phyloP scores from a whole-genome alignment of 164 flowering plant species.

The Macadamia integrifolia region DNA sequence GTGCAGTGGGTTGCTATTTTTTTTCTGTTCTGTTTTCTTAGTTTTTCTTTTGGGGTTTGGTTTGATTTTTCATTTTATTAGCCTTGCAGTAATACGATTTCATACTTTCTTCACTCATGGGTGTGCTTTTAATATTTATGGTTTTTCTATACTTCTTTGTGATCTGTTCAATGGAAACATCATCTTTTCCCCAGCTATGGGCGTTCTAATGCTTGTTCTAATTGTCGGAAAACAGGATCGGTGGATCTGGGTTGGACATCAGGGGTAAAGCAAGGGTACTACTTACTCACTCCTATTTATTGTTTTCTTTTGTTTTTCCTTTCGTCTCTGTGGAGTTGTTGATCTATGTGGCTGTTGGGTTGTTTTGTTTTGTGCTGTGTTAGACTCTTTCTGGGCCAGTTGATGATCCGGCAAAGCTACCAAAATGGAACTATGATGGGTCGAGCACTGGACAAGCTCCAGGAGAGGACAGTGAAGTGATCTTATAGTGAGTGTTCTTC shows the following conservation, averaged over 20 bases:
- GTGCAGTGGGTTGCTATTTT: too few species aligned
- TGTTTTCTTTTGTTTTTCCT: background rate
- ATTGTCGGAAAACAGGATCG: constrained; percentile 30
- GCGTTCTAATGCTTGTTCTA: background rate
- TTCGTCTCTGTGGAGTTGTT: background rate
- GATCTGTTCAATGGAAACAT: background rate
- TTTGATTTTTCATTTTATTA: too few species aligned
- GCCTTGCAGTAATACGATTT: background rate
- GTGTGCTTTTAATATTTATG: background rate
- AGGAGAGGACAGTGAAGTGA: constrained; percentile 47
- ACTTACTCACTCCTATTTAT: background rate
- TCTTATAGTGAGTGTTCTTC: constrained; percentile 54
- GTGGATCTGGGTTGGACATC: constrained; percentile 48
- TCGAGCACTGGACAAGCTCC: constrained; percentile 46
- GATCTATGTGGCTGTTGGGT: background rate
- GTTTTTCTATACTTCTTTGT: constrained; percentile 1
- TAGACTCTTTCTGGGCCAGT: constrained; percentile 24
- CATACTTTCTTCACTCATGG: background rate
- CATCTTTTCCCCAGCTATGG: background rate
- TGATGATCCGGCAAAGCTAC: constrained; percentile 24
- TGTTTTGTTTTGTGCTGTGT: background rate
- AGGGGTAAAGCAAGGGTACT: constrained; percentile 56
- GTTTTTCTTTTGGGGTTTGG: background rate
- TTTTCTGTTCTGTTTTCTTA: background rate
- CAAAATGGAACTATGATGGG: constrained; percentile 46